phyloP scores from a whole-genome alignment of 192 early-diverging fungal genomes.

The Dispira simplex region DNA sequence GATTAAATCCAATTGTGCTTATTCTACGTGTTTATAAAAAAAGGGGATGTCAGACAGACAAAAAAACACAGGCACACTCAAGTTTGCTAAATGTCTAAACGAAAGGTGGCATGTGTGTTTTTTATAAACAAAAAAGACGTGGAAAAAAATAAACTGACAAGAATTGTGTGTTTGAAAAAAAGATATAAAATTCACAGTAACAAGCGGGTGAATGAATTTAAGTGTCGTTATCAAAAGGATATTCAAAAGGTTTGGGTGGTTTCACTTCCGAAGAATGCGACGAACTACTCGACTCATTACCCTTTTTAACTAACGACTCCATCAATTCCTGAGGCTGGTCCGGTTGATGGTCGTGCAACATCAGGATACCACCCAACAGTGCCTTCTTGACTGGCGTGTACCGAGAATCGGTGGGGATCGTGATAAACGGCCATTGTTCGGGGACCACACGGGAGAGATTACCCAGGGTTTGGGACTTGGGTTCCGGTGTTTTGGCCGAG shows the following conservation, averaged over 20 bases:
- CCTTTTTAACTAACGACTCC: constrained; percentile 26
- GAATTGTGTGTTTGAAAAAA: too few species aligned
- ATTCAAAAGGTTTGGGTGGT: constrained; percentile 70
- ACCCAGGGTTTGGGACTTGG: constrained; percentile 35
- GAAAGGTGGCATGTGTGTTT: too few species aligned
- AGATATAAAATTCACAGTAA: not conserved
- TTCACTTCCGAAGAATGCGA: constrained; percentile 25
- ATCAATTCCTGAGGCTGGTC: constrained; percentile 75
- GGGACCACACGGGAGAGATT: constrained; percentile 85
- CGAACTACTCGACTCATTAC: constrained; percentile 14
- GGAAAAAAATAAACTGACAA: too few species aligned
- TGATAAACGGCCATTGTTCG: constrained; percentile 70
- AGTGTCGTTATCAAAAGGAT: constrained; percentile 46
- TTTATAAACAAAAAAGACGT: too few species aligned
- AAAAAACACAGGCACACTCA: too few species aligned
- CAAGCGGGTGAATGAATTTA: constrained; percentile 15
- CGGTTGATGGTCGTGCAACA: constrained; percentile 63
- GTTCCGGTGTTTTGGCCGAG: constrained; percentile 11
- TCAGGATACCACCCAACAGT: constrained; percentile 60
- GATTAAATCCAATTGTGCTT: too few species aligned
- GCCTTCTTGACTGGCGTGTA: constrained; percentile 82
- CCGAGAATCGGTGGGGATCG: constrained; percentile 68
- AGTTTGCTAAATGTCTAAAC: too few species aligned
- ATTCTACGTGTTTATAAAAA: too few species aligned
- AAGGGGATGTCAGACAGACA: too few species aligned